phyloP scores from a whole-genome alignment of 805 yeast genomes.

The Zygoascus flipseniorum region DNA sequence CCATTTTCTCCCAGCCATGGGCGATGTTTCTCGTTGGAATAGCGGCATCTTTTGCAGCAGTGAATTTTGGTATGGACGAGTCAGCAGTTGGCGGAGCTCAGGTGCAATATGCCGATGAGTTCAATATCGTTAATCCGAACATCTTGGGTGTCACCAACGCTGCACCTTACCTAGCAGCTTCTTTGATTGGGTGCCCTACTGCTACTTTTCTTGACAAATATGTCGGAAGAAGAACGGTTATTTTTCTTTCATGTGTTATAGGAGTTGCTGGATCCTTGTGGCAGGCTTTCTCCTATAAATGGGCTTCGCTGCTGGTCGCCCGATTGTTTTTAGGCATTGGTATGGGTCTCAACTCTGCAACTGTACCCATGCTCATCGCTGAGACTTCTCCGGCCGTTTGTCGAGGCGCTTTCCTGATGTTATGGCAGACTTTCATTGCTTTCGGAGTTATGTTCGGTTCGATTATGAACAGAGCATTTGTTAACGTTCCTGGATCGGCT shows the following conservation, averaged over 20 bases:
- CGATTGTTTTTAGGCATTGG: slow-evolving; percentile 60
- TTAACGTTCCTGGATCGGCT: slow-evolving; percentile 31
- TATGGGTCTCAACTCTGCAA: slow-evolving; percentile 19
- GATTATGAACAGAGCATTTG: slow-evolving; percentile 64
- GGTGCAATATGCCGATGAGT: slow-evolving; percentile 47
- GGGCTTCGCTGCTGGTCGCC: slow-evolving; percentile 64
- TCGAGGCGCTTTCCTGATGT: slow-evolving; percentile 62
- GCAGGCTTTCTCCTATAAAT: slow-evolving; percentile 49
- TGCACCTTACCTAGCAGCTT: slow-evolving; percentile 61
- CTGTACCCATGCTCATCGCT: slow-evolving; percentile 67
- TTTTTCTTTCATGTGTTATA: slow-evolving; percentile 52
- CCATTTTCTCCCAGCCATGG: background rate
- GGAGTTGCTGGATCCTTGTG: slow-evolving; percentile 58
- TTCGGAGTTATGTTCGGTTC: slow-evolving; percentile 61
- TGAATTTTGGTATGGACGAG: slow-evolving; percentile 57
- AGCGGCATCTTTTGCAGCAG: slow-evolving; percentile 3
- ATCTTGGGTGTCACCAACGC: slow-evolving; percentile 58
- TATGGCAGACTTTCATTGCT: slow-evolving; percentile 56
- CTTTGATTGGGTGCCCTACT: slow-evolving; percentile 53
- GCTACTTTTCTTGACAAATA: slow-evolving; percentile 49
- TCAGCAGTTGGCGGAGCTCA: slow-evolving; percentile 68
- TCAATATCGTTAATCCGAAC: slow-evolving; percentile 43
- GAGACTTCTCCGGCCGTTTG: slow-evolving; percentile 71
- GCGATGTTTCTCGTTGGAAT: slow-evolving; percentile 1
- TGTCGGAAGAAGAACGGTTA: slow-evolving; percentile 58